Evolutionary conservation across 2,329 filamentous ascomycete genomes (phyloP).

Genomic region (Calonectria pauciramosa): DNA sequence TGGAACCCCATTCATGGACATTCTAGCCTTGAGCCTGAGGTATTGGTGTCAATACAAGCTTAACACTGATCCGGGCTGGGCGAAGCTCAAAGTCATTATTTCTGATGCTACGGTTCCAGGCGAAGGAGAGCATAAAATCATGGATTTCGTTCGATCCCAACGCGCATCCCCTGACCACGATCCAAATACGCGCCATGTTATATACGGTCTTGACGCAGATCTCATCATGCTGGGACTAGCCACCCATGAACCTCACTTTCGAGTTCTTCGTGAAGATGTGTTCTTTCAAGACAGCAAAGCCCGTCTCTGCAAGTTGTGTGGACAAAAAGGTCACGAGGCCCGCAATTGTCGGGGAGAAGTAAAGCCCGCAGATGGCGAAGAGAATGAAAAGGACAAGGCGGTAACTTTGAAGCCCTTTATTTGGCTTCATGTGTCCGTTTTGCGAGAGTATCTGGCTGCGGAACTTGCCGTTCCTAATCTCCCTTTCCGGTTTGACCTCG

Average conservation of each 20-base stretch:
- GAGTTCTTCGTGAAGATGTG: constrained; percentile 95
- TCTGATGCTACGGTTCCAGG: constrained; percentile 98
- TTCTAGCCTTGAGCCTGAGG: constrained; percentile 87
- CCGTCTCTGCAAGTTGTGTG: constrained; percentile 88
- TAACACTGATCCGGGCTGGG: constrained; percentile 96
- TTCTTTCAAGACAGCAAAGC: constrained; percentile 91
- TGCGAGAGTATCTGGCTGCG: constrained; percentile 92
- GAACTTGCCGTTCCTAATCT: constrained; percentile 88
- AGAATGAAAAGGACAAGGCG: constrained; percentile 83
- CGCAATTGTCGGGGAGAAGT: constrained; percentile 85
- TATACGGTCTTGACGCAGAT: constrained; percentile 97
- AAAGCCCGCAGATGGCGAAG: constrained; percentile 83
- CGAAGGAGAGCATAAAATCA: constrained; percentile 99
- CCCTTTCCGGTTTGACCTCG: constrained; percentile 91
- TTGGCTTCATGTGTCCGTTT: constrained; percentile 93
- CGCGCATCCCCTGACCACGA: constrained; percentile 91
- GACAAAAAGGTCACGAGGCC: constrained; percentile 91
- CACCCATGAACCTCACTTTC: constrained; percentile 97
- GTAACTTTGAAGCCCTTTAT: constrained; percentile 90
- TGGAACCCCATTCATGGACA: constrained; percentile 98
- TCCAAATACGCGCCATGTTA: constrained; percentile 97
- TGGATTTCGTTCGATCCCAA: constrained; percentile 97
- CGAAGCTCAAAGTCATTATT: constrained; percentile 96
- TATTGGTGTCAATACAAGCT: constrained; percentile 99
- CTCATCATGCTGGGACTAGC: constrained; percentile 98